Conservation (phyloP, 768 basidiomycete genomes). For the Tylopilus cervinicoccineus region DNA sequence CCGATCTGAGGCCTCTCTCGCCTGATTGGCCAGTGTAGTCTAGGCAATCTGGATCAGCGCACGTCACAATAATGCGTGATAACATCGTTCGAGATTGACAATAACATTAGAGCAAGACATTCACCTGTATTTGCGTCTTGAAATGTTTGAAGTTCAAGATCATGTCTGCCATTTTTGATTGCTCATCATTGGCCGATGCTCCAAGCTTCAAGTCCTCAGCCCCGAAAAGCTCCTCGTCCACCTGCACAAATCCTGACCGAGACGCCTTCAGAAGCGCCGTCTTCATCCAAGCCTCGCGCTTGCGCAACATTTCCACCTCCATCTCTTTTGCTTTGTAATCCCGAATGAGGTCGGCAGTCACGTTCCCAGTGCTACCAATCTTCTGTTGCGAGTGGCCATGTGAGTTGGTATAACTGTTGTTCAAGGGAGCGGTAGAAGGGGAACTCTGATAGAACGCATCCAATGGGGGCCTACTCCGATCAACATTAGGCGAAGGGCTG, state of each 20-base stretch:
- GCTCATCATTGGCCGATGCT: slow-evolving; percentile 37
- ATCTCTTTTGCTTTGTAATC: slow-evolving; percentile 81
- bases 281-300: slow-evolving; percentile 83
- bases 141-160: slow-evolving; percentile 84
- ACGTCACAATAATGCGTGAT: background rate
- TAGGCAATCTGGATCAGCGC: slow-evolving; percentile 29
- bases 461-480: slow-evolving; percentile 50
- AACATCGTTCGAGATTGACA: background rate
- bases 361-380: slow-evolving; percentile 59
- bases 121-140: slow-evolving; percentile 80
- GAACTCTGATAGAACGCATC: slow-evolving; percentile 56
- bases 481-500: slow-evolving; percentile 56
- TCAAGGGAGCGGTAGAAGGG: slow-evolving; percentile 39
- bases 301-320: slow-evolving; percentile 73
- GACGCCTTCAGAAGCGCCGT: slow-evolving; percentile 72
- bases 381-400: slow-evolving; percentile 33
- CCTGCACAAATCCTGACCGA: slow-evolving; percentile 71
- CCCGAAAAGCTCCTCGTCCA: slow-evolving; percentile 48
- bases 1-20: slow-evolving; percentile 70
- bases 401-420: slow-evolving; percentile 48
- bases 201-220: slow-evolving; percentile 32
- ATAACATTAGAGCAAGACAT: slow-evolving; percentile 18
- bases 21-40: slow-evolving; percentile 74
- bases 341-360: slow-evolving; percentile 69
- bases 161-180: slow-evolving; percentile 60